A percentile compares a stretch with the other conserved stretches of the same genome.
These are phyloP conservation scores for Shiraia bambusicola DNA, from an alignment of 2,329 filamentous ascomycete genomes.

Conservation along the genomic window DNA sequence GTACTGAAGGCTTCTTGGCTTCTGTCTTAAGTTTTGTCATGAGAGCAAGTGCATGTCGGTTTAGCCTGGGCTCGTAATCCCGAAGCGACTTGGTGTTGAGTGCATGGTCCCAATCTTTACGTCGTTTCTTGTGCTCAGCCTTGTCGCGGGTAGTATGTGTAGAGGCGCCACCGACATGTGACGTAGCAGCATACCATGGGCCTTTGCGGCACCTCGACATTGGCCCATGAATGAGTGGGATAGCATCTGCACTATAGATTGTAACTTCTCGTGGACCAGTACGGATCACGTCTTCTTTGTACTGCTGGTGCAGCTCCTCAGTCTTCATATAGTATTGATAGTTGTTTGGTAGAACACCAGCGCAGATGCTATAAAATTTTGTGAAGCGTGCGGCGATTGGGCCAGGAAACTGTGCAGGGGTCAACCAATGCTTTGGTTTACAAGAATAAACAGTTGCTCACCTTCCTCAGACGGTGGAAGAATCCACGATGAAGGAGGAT, in stretches of 20 bases:
- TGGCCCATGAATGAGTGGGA: constrained; percentile 33
- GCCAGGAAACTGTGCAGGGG: constrained; percentile 37
- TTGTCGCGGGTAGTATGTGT: constrained; percentile 33
- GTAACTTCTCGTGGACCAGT: constrained; percentile 40
- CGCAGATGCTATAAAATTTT: constrained; percentile 43
- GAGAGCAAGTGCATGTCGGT: constrained; percentile 29
- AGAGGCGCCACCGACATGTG: constrained; percentile 23
- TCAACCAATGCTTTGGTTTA: neutral
- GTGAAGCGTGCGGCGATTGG: constrained; percentile 41
- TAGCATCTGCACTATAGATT: constrained; percentile 29
- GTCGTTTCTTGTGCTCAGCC: constrained; percentile 30
- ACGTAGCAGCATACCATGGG: constrained; percentile 24
- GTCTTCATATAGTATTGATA: constrained; percentile 29
- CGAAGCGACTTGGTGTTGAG: constrained; percentile 38
- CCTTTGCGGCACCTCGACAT: constrained; percentile 34
- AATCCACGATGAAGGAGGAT: constrained; percentile 45
- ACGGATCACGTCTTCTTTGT: constrained; percentile 36
- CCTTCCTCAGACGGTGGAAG: constrained; percentile 44
- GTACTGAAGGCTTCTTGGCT: constrained; percentile 17
- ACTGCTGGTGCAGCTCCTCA: constrained; percentile 28
- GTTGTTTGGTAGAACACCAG: constrained; percentile 20
- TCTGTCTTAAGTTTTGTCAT: constrained; percentile 28
- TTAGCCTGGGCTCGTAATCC: constrained; percentile 41
- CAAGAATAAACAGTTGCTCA: constrained; percentile 2
- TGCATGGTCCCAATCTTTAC: constrained; percentile 38